These are phyloP conservation scores for Alternaria brassicae DNA, from an alignment of 2,329 filamentous ascomycete genomes.

Conservation along the genomic window DNA sequence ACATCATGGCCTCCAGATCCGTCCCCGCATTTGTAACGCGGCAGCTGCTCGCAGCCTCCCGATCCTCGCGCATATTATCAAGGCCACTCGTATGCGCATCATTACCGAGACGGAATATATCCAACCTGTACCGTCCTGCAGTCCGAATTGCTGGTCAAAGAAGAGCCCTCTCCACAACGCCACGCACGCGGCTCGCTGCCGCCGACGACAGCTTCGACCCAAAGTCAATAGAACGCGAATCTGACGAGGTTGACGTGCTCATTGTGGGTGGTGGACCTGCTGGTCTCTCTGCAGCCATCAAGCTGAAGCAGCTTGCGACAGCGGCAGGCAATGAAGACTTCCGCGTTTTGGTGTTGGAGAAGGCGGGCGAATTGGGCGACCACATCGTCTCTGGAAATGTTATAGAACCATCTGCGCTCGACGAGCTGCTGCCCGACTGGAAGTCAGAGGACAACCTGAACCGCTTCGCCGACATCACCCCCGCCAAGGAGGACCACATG, in stretches of 20 bases:
- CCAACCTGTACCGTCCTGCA: constrained; percentile 40
- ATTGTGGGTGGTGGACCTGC: constrained; percentile 97
- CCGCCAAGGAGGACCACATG: constrained; percentile 86
- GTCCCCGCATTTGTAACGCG: constrained; percentile 38
- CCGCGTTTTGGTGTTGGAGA: constrained; percentile 89
- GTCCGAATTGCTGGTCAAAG: constrained; percentile 49
- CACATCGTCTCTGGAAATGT: constrained; percentile 97
- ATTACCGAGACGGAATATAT: constrained; percentile 22
- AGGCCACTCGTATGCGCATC: constrained; percentile 30
- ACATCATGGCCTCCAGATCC: constrained; percentile 44
- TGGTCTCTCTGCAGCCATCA: constrained; percentile 90
- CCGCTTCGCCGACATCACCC: constrained; percentile 85
- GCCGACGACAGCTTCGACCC: constrained; percentile 55
- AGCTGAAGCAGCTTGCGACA: constrained; percentile 92
- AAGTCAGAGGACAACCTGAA: constrained; percentile 85
- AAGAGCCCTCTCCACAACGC: constrained; percentile 46
- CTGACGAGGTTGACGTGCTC: constrained; percentile 93
- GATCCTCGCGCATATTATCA: constrained; percentile 24
- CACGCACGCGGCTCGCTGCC: constrained; percentile 42
- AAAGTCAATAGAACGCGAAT: constrained; percentile 77
- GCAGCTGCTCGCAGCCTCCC: constrained; percentile 33
- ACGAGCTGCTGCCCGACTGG: constrained; percentile 95
- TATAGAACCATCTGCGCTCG: constrained; percentile 84
- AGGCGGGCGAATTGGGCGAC: constrained; percentile 91
- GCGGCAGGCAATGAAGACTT: constrained; percentile 96